Evolutionary conservation across 75 land plant genomes (phyloP).

Genomic region (Sequoia sempervirens): DNA sequence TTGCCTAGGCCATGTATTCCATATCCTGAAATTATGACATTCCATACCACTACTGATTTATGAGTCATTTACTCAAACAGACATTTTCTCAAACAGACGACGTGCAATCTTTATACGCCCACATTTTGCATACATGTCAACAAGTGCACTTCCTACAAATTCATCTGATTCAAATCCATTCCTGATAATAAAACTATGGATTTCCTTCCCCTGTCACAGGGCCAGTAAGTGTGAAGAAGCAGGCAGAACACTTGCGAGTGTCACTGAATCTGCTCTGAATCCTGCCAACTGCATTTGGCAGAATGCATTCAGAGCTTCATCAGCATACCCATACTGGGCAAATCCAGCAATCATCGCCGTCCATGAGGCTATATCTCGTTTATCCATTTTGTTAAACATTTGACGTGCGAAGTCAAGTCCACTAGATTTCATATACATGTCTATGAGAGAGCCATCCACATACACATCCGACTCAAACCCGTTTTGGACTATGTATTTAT

Average conservation of each 20-base stretch:
- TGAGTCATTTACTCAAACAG: constrained; percentile 31
- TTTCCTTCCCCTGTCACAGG: constrained; percentile 40
- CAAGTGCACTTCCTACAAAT: constrained; percentile 40
- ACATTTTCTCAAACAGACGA: constrained; percentile 34
- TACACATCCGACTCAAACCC: constrained; percentile 42
- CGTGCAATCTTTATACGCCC: constrained; percentile 31
- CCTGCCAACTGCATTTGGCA: constrained; percentile 21
- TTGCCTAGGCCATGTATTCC: constrained; percentile 42
- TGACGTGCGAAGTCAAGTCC: constrained; percentile 26
- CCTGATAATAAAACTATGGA: constrained; percentile 39
- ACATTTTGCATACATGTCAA: constrained; percentile 58
- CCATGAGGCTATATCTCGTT: constrained; percentile 1
- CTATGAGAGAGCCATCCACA: constrained; percentile 47
- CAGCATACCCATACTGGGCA: constrained; percentile 3
- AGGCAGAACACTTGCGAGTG: constrained; percentile 34
- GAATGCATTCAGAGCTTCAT: constrained; percentile 21
- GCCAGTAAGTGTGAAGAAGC: constrained; percentile 28
- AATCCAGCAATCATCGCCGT: neutral
- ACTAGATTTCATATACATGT: constrained; percentile 66
- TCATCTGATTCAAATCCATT: constrained; percentile 20
- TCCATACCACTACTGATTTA: constrained; percentile 40
- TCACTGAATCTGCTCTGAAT: constrained; percentile 26
- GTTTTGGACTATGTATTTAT: constrained; percentile 21
- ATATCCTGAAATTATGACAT: constrained; percentile 46
- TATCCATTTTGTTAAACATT: neutral